These are phyloP conservation scores for Pestalotiopsis sp. DNA, from an alignment of 2,329 filamentous ascomycete genomes.

Conservation along the genomic window DNA sequence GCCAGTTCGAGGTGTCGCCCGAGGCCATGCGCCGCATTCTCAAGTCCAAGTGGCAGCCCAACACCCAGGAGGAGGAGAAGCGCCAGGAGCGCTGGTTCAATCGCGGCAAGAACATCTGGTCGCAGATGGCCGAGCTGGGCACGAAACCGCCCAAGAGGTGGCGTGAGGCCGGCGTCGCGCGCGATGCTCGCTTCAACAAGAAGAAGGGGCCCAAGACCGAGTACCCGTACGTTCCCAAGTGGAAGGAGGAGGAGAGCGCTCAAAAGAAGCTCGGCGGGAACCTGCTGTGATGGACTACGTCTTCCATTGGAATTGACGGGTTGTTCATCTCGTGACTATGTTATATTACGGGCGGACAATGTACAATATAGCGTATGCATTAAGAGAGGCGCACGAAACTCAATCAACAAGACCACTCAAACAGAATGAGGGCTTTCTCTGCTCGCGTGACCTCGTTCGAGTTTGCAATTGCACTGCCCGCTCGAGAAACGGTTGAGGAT, in stretches of 20 bases:
- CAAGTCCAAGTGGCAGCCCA: conserved; percentile 73
- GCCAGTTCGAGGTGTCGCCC: conserved; percentile 81
- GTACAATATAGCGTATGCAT: too few species aligned
- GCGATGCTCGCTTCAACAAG: conserved; percentile 44
- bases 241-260: conserved; percentile 25
- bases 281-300: conserved; percentile 23
- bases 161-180: conserved; percentile 55
- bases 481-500: too few species aligned
- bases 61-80: conserved; percentile 54
- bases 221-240: conserved; percentile 29
- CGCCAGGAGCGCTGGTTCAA: conserved; percentile 64
- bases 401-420: too few species aligned
- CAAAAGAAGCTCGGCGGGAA: conserved; percentile 27
- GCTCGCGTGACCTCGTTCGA: too few species aligned
- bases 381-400: too few species aligned
- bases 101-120: conserved; percentile 62
- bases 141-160: conserved; percentile 63
- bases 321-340: too few species aligned
- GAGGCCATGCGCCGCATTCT: conserved; percentile 89
- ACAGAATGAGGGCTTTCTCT: too few species aligned
- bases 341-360: too few species aligned
- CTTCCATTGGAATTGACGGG: too few species aligned
- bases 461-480: too few species aligned
- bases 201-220: conserved; percentile 28
- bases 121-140: conserved; percentile 59